phyloP scores from a whole-genome alignment of 2,329 filamentous ascomycete species.

The Dactylellina sp. region DNA sequence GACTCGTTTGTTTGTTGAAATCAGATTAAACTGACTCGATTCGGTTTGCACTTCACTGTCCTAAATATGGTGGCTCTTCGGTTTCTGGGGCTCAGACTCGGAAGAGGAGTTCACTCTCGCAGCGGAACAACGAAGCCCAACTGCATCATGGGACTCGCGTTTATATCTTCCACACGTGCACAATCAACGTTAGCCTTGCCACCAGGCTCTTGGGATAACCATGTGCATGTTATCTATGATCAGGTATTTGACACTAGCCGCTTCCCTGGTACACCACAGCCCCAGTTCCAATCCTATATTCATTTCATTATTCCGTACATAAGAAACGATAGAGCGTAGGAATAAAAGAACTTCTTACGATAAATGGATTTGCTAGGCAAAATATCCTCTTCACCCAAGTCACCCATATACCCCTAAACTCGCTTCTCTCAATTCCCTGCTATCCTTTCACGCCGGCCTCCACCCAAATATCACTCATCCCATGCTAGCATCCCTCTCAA shows the following conservation, averaged over 20 bases:
- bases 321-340: too few relatives aligned
- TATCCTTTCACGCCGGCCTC: conserved; percentile 59
- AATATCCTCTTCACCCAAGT: conserved; percentile 55
- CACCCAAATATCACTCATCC: conserved; percentile 59
- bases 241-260: conserved; percentile 33
- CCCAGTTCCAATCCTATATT: not conserved
- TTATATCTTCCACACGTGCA: not conserved
- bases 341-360: too few relatives aligned
- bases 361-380: conserved; percentile 10
- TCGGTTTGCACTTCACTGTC: too few relatives aligned
- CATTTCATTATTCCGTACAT: too few relatives aligned
- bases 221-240: conserved; percentile 61
- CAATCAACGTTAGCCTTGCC: conserved; percentile 43
- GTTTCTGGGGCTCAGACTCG: too few relatives aligned
- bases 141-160: not conserved
- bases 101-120: too few relatives aligned
- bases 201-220: conserved; percentile 61
- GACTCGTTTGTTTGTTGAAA: too few relatives aligned
- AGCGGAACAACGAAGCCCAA: not conserved
- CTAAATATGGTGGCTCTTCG: too few relatives aligned
- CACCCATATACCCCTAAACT: conserved; percentile 58
- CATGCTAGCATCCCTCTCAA: conserved; percentile 61
- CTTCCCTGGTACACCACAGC: not conserved
- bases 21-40: too few relatives aligned
- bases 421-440: conserved; percentile 58